Evolutionary conservation across 768 basidiomycete species (phyloP), one percentile per base, ranked within the genome.

Genomic region (Termitomyces sp.): DNA sequence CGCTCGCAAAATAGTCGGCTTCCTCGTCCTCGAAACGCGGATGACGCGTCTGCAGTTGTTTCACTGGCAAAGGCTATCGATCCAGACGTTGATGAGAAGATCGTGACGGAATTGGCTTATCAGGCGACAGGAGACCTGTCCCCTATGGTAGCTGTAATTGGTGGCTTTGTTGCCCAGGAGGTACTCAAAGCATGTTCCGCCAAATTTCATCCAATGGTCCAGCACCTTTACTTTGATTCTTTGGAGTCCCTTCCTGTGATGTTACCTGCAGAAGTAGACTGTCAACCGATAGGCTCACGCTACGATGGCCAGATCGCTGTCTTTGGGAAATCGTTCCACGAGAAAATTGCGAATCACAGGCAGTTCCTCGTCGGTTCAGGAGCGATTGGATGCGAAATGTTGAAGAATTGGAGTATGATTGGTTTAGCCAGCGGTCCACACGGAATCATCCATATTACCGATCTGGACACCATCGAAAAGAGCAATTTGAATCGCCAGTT

Each of bases 331-430:
- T 67, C 73, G 1, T 98, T 98, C 85, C 97, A 99, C 63, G 80
- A 88, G 41, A 97, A 91, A 77, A 87, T 99, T 59, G 81, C 84
- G 42, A 88, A 89, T 67, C 85, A 93, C 68, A 83, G 90, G 28
- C 91, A 98, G 66, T 99, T 99, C 82, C 81, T 99, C 45, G 97
- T 99, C 55, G 97, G 97, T 9, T 86, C 96, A n/a, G 97, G 97
- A 45, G 97, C 97, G 37, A 98, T 99, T 68, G 97, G 97, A 19
- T 99, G 97, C 68, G 97, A 99, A 75, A 98, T 98, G 97, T 75
- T 99, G 65, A 99, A 99, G 79, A 99, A 98, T 72, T 99, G 97
- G 97, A 90, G 91, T 62, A 91, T 98, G 93, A 96, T 98, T 81
- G 97, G 97, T 59, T 75, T 99, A 46, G 95, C 83, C 7, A 82